Evolutionary conservation across 345 rosid species (phyloP), one percentile per base, ranked within the genome.

Genomic region (Boechera stricta): DNA sequence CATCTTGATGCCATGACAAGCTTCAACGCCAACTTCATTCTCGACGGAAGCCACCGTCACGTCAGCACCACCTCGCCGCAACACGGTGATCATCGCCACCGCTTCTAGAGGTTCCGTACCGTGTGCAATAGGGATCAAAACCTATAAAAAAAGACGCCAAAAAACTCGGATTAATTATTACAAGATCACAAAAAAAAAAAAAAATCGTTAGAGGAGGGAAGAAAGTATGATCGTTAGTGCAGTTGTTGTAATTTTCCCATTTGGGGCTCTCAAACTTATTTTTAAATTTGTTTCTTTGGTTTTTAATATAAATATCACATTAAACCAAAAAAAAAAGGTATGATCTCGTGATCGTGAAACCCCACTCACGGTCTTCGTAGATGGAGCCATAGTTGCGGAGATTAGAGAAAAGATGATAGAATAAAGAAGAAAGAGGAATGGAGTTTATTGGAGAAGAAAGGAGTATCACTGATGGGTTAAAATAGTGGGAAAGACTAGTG

Each of bases 101-200:
- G 99, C 98, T 84, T 95, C 97, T 82, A 95, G 83, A 60, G 99
- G 98, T 82, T 95, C 99, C 53, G 91, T 89, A 12, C 98, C 99
- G 44, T 92, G 86, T 1, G 97, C 99, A 61, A 95, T 82, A 75
- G 98, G 99, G 58, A 92, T 92, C 91, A 95, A 84, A 81, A 95
- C 99, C 99, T 95, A 47, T 21, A 21, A 21, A n/a, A 35, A 24
- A 9, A 6, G 5, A 53, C 12, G 71, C 31, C 69, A 36, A 4
- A 32, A 54, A 49, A 39, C 21, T 66, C 15, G 2, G 16, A 52
- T 26, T 5, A 78, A 52, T 26, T 5, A 78, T 62, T 48, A 49
- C 38, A 36, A 49, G 7, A 54, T 5, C 71, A 85, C 29, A 5
- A 0, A 33, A 6, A 71, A 57, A 24, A 18, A 18, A 18, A 21